Base-by-base conservation (phyloP, 345 rosid species). In the Rhodomyrtus tomentosa region DNA sequence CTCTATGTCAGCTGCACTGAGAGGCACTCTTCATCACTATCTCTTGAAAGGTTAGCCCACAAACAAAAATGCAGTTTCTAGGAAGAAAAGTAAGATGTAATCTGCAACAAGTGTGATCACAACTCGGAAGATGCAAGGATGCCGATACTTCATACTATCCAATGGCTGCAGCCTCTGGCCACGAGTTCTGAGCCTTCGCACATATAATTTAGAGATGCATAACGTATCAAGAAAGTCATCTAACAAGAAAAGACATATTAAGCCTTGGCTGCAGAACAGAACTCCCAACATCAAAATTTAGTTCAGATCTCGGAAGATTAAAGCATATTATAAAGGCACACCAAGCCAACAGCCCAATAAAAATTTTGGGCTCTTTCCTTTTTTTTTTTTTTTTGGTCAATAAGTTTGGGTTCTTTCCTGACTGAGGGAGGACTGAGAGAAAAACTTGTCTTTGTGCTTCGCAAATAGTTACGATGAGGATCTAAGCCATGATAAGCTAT, bases 1-100 rank as follows among this genome's bases (percentile, higher is more conserved):
- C 90, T 91, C 89, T 90, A 94, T 83, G 73, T 92, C 95, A 85
- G 83, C 91, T 89, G 93, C 92, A 92, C 96, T 95, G 92, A 88
- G 86, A 83, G 91, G 82, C 82, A 86, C 81, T 83, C 40, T 82
- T 68, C 51, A 59, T 88, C 59, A 89, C 48, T 83, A 21, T 42
- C 27, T 45, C 62, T 25, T 62, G 45, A 8, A 58, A 12, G 32
- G 14, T 52, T 54, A 36, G 32, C 7, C 18, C 7, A 15, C 73
- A 58, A 55, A 83, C 0, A 4, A 50, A 49, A 81, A 68, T 32
- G 38, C 38, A 50, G 56, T 53, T 50, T 27, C 82, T 36, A 8
- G 53, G 14, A 81, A 21, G 42, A 50, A 10, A 81, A 53, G 21
- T 42, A 25, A n/a, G 52, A 50, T n/a, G 55, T 10, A 81, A 81